Conservation (phyloP, 257 asterid genomes). For the Osmanthus fragrans region DNA sequence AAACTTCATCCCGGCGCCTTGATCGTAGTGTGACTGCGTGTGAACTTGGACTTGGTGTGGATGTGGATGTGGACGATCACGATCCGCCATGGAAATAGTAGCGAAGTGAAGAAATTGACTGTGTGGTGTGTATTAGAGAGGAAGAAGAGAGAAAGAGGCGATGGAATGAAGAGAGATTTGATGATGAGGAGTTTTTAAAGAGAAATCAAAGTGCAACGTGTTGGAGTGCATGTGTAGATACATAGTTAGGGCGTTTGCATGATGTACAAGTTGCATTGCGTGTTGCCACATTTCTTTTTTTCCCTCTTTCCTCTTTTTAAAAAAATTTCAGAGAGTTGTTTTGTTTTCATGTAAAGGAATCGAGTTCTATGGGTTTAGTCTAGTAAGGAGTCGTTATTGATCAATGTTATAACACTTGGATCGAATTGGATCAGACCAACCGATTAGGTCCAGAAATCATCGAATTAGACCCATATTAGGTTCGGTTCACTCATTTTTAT, state of each 20-base stretch:
- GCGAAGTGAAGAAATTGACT: background rate
- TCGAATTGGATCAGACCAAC: too few species aligned
- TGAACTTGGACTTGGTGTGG: conserved; percentile 60
- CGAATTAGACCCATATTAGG: too few species aligned
- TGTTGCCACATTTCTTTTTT: conserved; percentile 32
- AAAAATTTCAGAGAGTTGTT: background rate
- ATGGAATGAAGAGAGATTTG: background rate
- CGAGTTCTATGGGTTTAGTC: background rate
- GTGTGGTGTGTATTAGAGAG: background rate
- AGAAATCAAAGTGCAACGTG: conserved; percentile 54
- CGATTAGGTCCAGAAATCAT: too few species aligned
- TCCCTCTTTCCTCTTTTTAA: background rate
- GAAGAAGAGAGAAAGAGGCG: background rate
- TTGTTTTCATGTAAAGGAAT: too few species aligned
- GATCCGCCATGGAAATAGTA: conserved; percentile 40
- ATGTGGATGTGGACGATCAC: conserved; percentile 39
- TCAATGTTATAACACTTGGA: too few species aligned
- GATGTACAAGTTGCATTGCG: conserved; percentile 52
- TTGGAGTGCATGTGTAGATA: conserved; percentile 33
- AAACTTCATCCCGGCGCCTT: conserved; percentile 41
- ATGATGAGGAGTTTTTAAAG: conserved; percentile 27
- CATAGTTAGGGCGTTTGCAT: conserved; percentile 45
- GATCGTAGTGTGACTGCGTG: conserved; percentile 31
- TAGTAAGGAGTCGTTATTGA: background rate
- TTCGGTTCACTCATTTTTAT: too few species aligned